Percentiles rank a stretch among this genome's conserved stretches.
Evolutionary conservation across 1,284 basidiomycete genomes (phyloP).

Genomic region (Puccinia hordei): DNA sequence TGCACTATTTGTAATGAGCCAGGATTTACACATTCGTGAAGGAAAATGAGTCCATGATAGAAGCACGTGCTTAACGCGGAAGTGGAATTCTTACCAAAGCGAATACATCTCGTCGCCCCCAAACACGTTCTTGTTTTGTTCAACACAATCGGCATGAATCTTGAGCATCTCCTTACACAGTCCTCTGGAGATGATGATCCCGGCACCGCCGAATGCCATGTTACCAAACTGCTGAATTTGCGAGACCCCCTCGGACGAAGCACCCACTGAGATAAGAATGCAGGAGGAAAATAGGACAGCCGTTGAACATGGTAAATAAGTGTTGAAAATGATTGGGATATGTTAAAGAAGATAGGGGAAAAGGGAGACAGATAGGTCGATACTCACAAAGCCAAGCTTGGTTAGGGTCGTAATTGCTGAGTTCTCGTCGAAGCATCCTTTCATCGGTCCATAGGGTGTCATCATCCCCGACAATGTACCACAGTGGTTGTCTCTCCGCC

Average conservation of each 20-base stretch:
- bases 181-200: conserved; percentile 52
- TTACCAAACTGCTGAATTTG: conserved; percentile 54
- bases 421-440: conserved; percentile 52
- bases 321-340: no score
- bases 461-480: conserved; percentile 37
- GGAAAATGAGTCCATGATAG: no score
- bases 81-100: conserved; percentile 48
- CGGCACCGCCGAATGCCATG: conserved; percentile 53
- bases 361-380: neutral
- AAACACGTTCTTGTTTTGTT: conserved; percentile 33
- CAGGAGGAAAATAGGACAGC: no score
- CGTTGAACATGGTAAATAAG: no score
- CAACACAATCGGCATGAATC: conserved; percentile 51
- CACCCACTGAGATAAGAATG: no score
- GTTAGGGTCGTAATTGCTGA: conserved; percentile 53
- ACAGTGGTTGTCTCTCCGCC: neutral
- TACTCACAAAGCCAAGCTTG: conserved; percentile 53
- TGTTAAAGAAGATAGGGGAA: no score
- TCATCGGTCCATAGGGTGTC: conserved; percentile 56
- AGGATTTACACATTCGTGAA: neutral
- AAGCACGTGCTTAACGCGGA: no score
- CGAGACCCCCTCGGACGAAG: conserved; percentile 53
- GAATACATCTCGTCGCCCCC: conserved; percentile 56
- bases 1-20: neutral
- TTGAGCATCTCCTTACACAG: conserved; percentile 52